phyloP scores from a whole-genome alignment of 768 basidiomycete species.

The Termitomyces sp. region DNA sequence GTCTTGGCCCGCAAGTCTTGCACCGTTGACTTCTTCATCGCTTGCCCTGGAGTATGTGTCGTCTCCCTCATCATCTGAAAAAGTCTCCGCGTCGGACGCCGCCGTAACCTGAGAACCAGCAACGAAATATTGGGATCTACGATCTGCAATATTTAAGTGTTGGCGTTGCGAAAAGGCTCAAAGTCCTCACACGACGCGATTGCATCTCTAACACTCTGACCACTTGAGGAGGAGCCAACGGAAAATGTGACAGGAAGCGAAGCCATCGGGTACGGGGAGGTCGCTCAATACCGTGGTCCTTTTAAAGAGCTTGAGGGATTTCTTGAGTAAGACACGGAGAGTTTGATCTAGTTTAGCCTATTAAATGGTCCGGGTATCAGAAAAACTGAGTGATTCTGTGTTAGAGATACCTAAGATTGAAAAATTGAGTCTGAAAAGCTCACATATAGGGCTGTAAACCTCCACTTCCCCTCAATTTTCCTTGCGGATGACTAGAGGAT shows the following conservation, averaged over 20 bases:
- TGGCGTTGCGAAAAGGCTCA: not conserved
- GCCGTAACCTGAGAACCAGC: conserved; percentile 57
- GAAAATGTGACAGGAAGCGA: conserved; percentile 43
- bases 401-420: not conserved
- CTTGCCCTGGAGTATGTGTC: conserved; percentile 12
- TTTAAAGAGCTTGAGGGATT: not conserved
- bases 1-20: conserved; percentile 11
- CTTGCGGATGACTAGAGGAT: not conserved
- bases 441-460: not conserved
- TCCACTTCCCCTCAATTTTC: not conserved
- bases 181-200: conserved; percentile 54
- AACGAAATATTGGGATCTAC: conserved; percentile 63
- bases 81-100: conserved; percentile 35
- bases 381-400: not conserved
- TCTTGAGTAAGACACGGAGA: not conserved
- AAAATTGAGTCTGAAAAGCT: not conserved
- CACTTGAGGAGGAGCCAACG: conserved; percentile 47
- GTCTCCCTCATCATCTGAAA: conserved; percentile 38
- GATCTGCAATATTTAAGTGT: conserved; percentile 39
- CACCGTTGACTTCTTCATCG: conserved; percentile 17
- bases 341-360: not conserved
- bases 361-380: not conserved
- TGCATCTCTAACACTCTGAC: conserved; percentile 48
- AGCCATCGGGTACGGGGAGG: conserved; percentile 28
- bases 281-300: not conserved